Conservation (phyloP, 345 rosid species). For the Citrus reticulata region DNA sequence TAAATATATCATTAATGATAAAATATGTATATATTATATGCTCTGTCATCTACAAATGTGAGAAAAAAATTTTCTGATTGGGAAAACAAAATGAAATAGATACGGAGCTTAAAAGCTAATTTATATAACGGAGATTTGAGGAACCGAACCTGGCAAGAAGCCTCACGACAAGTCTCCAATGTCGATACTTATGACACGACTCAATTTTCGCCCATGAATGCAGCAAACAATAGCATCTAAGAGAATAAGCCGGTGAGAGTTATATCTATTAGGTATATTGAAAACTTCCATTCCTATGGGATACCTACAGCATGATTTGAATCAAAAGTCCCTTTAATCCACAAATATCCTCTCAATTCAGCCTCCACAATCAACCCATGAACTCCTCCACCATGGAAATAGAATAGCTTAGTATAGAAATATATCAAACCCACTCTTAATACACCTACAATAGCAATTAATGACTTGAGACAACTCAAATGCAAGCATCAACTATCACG, state of each 20-base stretch:
- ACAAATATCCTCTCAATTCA: not conserved
- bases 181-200: not conserved
- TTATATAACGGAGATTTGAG: not conserved
- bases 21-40: too few species aligned
- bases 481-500: not conserved
- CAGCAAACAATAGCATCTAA: not conserved
- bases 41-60: not conserved
- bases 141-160: conserved; percentile 3
- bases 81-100: not conserved
- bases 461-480: not conserved
- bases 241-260: not conserved
- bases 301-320: not conserved
- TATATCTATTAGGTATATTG: not conserved
- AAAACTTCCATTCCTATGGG: not conserved
- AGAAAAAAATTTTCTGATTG: not conserved
- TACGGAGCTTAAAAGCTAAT: not conserved
- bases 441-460: not conserved
- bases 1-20: too few species aligned
- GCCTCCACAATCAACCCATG: not conserved
- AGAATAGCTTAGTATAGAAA: too few species aligned
- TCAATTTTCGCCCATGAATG: not conserved
- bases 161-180: not conserved
- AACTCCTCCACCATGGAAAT: too few species aligned
- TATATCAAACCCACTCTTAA: not conserved
- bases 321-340: not conserved